Evolutionary conservation across 1,284 basidiomycete species (phyloP), one percentile per base, ranked within the genome.

Genomic region (Abortiporus biennis): DNA sequence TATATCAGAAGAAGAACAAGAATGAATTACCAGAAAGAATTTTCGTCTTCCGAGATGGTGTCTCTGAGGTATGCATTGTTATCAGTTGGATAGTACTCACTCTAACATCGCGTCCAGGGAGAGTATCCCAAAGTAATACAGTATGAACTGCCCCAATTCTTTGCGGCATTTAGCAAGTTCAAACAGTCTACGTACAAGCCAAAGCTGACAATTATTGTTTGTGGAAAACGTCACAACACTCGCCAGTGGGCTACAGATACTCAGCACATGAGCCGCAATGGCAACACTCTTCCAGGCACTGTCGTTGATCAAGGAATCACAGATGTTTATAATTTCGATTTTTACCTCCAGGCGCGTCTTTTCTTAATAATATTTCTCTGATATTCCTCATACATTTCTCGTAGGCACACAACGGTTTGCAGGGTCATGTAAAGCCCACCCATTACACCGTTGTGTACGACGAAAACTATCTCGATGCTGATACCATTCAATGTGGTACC

Each of bases 181-280:
- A 67, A 57, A 62, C 36, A 67, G 61, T 20, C 61, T 60, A 24
- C 66, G 1, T 88, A 85, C 54, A 57, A 59, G 16, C 88, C 85
- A 0, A 67, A 70, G 36, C 55, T 91, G 6, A 79, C 81, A 6
- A 85, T 88, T 53, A 65, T 85, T 46, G 72, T 89, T 41, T 88
- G 84, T 54, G 84, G 84, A 6, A 91, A 90, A 59, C 76, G 86
- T 0, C 88, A 91, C 54, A 76, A 90, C 53, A 79, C 85, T 0
- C 74, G 78, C 30, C 78, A 82, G 57, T 84, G 68, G 58, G 69
- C 84, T 0, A 74, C 75, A 0, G 59, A 69, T 27, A 59, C 64
- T 0, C 52, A 65, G 4, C 53, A 68, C 33, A 76, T 72, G 1
- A 73, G 76, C 48, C 66, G 57, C 43, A 83, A 81, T 47, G 83